Percentiles rank a stretch among this genome's conserved stretches.
These are phyloP conservation scores for Verruconis gallopava DNA, from an alignment of 2,329 filamentous ascomycete genomes.

Conservation along the genomic window DNA sequence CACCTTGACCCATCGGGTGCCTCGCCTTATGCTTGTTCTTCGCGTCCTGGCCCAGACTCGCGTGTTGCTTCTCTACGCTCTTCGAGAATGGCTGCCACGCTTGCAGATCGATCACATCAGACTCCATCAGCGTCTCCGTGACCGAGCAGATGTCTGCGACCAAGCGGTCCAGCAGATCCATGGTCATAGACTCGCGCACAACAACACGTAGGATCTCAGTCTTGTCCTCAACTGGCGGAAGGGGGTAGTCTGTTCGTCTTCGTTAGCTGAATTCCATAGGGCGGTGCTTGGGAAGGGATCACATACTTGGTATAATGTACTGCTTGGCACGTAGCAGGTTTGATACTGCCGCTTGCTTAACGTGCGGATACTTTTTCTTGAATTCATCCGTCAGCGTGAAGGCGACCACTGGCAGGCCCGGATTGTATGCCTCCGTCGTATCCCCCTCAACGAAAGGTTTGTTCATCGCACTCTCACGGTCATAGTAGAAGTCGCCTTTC, in stretches of 20 bases:
- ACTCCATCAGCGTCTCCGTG: slow-evolving; percentile 47
- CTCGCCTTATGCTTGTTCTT: slow-evolving; percentile 2
- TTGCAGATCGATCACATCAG: slow-evolving; percentile 38
- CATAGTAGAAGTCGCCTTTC: slow-evolving; percentile 32
- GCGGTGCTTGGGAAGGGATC: not conserved
- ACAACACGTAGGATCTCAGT: slow-evolving; percentile 57
- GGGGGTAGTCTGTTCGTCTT: slow-evolving; percentile 41
- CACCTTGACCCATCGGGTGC: not conserved
- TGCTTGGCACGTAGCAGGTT: slow-evolving; percentile 52
- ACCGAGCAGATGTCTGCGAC: slow-evolving; percentile 47
- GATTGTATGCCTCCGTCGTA: slow-evolving; percentile 47
- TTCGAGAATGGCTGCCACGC: slow-evolving; percentile 30
- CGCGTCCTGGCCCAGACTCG: slow-evolving; percentile 17
- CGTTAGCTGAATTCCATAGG: not conserved
- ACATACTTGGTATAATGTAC: slow-evolving; percentile 54
- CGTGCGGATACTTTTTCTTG: slow-evolving; percentile 45
- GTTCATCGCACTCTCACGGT: slow-evolving; percentile 22
- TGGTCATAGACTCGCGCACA: slow-evolving; percentile 52
- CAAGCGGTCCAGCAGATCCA: slow-evolving; percentile 52
- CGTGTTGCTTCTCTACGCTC: slow-evolving; percentile 31
- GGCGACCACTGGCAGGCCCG: slow-evolving; percentile 55
- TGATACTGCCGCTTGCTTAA: slow-evolving; percentile 51
- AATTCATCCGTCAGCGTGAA: slow-evolving; percentile 52
- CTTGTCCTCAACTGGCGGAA: slow-evolving; percentile 48
- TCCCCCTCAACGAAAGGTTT: slow-evolving; percentile 33